These are phyloP conservation scores for Endocalyx cinctus DNA, from an alignment of 2,329 filamentous ascomycete genomes.

Conservation along the genomic window DNA sequence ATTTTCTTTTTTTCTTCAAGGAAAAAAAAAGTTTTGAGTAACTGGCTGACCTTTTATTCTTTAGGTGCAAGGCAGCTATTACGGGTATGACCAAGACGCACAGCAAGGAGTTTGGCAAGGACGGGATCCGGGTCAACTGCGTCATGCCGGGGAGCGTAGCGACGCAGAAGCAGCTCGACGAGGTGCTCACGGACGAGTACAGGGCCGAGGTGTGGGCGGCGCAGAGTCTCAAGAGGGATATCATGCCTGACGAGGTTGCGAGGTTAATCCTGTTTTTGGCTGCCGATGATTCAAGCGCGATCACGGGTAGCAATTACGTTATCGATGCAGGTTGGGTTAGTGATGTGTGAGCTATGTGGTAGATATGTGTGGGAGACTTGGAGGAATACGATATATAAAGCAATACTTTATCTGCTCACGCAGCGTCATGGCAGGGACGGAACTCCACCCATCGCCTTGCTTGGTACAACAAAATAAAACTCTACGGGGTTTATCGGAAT, in stretches of 20 bases:
- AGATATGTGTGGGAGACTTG: too few species aligned
- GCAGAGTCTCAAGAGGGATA: constrained; percentile 38
- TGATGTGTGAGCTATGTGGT: constrained; percentile 20
- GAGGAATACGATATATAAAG: too few species aligned
- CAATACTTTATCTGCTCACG: too few species aligned
- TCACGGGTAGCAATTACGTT: constrained; percentile 39
- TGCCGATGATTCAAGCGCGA: constrained; percentile 41
- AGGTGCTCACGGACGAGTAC: constrained; percentile 39
- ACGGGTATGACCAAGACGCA: constrained; percentile 34
- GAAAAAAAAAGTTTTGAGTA: too few species aligned
- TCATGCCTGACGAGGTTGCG: constrained; percentile 39
- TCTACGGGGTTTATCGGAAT: too few species aligned
- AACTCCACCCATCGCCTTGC: too few species aligned
- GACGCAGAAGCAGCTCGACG: constrained; percentile 38
- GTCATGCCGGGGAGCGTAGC: constrained; percentile 46
- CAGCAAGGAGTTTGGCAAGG: constrained; percentile 30
- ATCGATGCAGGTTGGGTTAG: constrained; percentile 32
- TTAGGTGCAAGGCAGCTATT: constrained; percentile 36
- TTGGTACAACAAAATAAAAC: too few species aligned
- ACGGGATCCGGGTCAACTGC: constrained; percentile 40
- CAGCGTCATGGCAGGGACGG: too few species aligned
- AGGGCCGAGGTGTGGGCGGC: constrained; percentile 30
- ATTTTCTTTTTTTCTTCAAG: too few species aligned
- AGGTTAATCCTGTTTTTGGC: constrained; percentile 40
- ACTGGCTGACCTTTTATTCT: too few species aligned